Evolutionary conservation across 192 early-diverging fungal species (phyloP).

Genomic region (Irineochytrium annulatum): DNA sequence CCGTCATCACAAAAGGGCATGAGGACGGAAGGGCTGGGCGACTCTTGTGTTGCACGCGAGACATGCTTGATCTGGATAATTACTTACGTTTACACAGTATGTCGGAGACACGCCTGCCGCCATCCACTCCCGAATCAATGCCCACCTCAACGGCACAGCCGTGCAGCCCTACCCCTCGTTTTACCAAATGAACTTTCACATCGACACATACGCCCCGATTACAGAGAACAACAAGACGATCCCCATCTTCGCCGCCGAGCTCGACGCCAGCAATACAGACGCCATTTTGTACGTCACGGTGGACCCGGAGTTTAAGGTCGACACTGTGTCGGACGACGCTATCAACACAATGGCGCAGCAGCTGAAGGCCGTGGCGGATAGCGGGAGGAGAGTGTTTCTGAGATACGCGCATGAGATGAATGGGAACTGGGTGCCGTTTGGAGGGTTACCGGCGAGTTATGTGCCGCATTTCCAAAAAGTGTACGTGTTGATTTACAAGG

Average conservation of each 20-base stretch:
- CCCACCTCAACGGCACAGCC: neutral
- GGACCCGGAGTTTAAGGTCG: neutral
- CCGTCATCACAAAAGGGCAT: no score
- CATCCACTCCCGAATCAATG: neutral
- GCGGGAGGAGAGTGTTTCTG: constrained; percentile 1
- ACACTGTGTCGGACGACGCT: neutral
- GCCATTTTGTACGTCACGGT: neutral
- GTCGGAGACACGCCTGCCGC: neutral
- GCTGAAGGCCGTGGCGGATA: neutral
- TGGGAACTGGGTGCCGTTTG: constrained; percentile 18
- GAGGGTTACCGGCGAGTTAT: constrained; percentile 1
- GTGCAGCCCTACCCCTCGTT: no score
- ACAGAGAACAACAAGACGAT: neutral
- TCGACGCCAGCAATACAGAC: neutral
- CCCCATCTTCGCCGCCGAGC: neutral
- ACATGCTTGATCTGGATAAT: neutral
- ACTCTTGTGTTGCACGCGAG: no score
- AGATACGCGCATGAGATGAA: constrained; percentile 24
- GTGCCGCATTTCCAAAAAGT: neutral
- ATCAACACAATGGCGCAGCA: neutral
- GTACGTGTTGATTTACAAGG: no score
- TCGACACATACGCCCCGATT: neutral
- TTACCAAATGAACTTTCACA: neutral
- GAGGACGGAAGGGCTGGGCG: no score
- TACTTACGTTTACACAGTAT: neutral